Evolutionary conservation across 2,329 filamentous ascomycete species (phyloP).

Genomic region (Diaporthe sp.): DNA sequence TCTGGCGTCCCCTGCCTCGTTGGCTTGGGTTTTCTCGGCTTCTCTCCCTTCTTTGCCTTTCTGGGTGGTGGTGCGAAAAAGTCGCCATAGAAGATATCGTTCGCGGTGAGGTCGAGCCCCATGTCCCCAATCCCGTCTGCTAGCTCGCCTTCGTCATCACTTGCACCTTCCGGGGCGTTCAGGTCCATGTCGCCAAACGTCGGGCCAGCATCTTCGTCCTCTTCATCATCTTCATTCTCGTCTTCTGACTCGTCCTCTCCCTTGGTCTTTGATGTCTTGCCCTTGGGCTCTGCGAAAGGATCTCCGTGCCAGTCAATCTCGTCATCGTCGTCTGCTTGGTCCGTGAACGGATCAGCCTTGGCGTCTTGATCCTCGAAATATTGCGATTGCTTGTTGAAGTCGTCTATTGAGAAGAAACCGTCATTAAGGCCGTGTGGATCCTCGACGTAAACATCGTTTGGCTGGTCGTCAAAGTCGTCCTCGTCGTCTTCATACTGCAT

Average conservation of each 20-base stretch:
- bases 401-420: slow-evolving; percentile 97
- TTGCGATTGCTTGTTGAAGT: slow-evolving; percentile 95
- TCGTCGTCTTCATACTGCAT: slow-evolving; percentile 50
- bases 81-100: slow-evolving; percentile 90
- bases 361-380: slow-evolving; percentile 89
- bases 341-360: slow-evolving; percentile 80
- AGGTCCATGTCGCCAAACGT: slow-evolving; percentile 86
- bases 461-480: slow-evolving; percentile 60
- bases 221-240: slow-evolving; percentile 58
- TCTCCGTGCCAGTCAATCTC: slow-evolving; percentile 90
- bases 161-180: slow-evolving; percentile 77
- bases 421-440: slow-evolving; percentile 93
- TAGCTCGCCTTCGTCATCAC: slow-evolving; percentile 69
- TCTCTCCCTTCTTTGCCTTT: slow-evolving; percentile 71
- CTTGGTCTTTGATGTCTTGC: slow-evolving; percentile 45
- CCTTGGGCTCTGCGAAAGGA: slow-evolving; percentile 63
- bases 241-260: slow-evolving; percentile 45
- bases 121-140: slow-evolving; percentile 63
- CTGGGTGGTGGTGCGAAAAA: slow-evolving; percentile 90
- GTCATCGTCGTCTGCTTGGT: slow-evolving; percentile 83
- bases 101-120: slow-evolving; percentile 76
- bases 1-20: slow-evolving; percentile 59
- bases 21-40: slow-evolving; percentile 54
- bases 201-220: slow-evolving; percentile 81
- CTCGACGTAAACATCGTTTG: slow-evolving; percentile 69